Percentiles rank a stretch among this genome's conserved stretches.
Conservation (phyloP, 2,329 filamentous ascomycete genomes). For the Ophiocordyceps sinensis region DNA sequence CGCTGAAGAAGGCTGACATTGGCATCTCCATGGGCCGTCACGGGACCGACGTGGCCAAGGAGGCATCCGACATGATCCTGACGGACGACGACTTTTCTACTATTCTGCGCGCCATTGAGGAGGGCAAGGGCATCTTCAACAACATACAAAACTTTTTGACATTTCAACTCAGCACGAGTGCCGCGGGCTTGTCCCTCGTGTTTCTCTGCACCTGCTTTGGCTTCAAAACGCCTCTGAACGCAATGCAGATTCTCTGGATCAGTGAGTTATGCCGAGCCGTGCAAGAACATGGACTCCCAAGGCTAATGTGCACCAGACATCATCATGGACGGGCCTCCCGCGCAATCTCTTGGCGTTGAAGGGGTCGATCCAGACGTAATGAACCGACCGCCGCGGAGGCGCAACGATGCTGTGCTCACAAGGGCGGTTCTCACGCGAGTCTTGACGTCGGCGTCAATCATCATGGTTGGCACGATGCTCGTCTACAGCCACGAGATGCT, state of each 20-base stretch:
- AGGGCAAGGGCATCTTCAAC: slow-evolving; percentile 98
- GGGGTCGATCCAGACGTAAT: slow-evolving; percentile 90
- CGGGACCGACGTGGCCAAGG: slow-evolving; percentile 94
- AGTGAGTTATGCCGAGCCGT: slow-evolving; percentile 46
- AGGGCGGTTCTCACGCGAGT: slow-evolving; percentile 69
- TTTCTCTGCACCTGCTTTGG: slow-evolving; percentile 85
- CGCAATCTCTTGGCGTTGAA: slow-evolving; percentile 92
- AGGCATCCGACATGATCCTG: slow-evolving; percentile 85
- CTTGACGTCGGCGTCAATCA: slow-evolving; percentile 71
- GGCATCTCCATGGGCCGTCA: slow-evolving; percentile 93
- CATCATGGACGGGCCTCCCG: slow-evolving; percentile 97
- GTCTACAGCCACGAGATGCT: slow-evolving; percentile 90
- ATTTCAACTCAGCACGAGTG: slow-evolving; percentile 94
- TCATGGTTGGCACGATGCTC: slow-evolving; percentile 82
- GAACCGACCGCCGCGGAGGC: slow-evolving; percentile 70
- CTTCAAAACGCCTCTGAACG: slow-evolving; percentile 89
- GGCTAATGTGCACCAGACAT: slow-evolving; percentile 49
- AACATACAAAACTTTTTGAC: slow-evolving; percentile 99
- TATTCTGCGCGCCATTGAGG: slow-evolving; percentile 89
- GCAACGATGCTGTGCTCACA: slow-evolving; percentile 85
- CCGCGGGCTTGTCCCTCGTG: slow-evolving; percentile 80
- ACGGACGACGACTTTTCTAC: slow-evolving; percentile 84
- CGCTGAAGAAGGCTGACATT: slow-evolving; percentile 93
- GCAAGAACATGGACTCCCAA: neutral
- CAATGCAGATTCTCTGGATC: slow-evolving; percentile 99